A percentile compares a stretch with the other conserved stretches of the same genome.
Evolutionary conservation across 2,329 filamentous ascomycete genomes (phyloP).

Genomic region (Myotisia sp.): DNA sequence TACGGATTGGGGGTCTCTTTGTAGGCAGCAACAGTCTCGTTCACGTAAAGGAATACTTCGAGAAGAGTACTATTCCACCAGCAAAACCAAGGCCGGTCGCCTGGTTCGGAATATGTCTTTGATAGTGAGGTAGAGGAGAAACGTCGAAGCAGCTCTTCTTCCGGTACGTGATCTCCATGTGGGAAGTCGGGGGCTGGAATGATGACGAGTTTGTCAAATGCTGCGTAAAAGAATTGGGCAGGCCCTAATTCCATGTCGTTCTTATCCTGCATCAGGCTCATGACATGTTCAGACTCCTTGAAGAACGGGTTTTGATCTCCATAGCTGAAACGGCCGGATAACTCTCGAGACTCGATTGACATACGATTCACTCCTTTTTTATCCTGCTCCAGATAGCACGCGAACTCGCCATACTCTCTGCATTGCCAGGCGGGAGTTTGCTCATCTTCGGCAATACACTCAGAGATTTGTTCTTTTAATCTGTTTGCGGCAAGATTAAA

Average conservation of each 20-base stretch:
- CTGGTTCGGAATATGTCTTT: constrained; percentile 34
- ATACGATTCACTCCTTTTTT: constrained; percentile 19
- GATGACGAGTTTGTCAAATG: constrained; percentile 52
- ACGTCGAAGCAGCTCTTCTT: constrained; percentile 13
- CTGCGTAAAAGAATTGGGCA: constrained; percentile 48
- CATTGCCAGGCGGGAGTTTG: constrained; percentile 41
- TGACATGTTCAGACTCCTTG: constrained; percentile 26
- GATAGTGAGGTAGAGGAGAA: constrained; percentile 18
- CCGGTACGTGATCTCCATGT: constrained; percentile 12
- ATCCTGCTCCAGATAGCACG: constrained; percentile 15
- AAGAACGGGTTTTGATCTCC: constrained; percentile 47
- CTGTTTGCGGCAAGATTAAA: constrained; percentile 36
- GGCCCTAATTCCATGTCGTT: constrained; percentile 44
- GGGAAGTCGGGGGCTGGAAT: constrained; percentile 27
- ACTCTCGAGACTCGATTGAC: constrained; percentile 26
- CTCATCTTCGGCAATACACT: constrained; percentile 38
- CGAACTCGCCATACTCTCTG: constrained; percentile 19
- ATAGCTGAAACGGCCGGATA: constrained; percentile 37
- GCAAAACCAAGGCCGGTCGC: constrained; percentile 54
- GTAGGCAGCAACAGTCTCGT: constrained; percentile 14
- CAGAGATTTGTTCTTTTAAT: no score
- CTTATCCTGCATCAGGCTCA: constrained; percentile 44
- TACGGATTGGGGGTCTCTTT: constrained; percentile 4
- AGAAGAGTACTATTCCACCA: constrained; percentile 54
- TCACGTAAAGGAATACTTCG: constrained; percentile 53